These are phyloP conservation scores for Lagenidium giganteum DNA, from an alignment of 352 stramenopile genomes.

Conservation along the genomic window DNA sequence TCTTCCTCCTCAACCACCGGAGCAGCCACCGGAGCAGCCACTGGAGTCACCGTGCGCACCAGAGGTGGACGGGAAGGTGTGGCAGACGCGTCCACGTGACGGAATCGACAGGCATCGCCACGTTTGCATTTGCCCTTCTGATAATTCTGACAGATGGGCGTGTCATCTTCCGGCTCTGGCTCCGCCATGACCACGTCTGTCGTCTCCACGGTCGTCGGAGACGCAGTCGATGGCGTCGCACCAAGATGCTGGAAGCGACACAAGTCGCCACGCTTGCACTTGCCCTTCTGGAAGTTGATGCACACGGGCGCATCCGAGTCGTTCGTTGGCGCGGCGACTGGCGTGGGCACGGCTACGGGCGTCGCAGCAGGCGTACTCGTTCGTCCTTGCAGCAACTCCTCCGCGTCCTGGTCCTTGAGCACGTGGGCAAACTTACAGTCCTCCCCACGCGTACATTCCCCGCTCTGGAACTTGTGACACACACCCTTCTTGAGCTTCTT, in stretches of 20 bases:
- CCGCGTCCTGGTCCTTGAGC: constrained; percentile 11
- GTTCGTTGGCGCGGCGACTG: background rate
- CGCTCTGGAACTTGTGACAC: constrained; percentile 34
- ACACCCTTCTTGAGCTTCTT: constrained; percentile 45
- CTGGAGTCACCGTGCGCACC: background rate
- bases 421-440: constrained; percentile 42
- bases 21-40: background rate
- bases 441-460: constrained; percentile 28
- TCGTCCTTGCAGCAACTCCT: constrained; percentile 1
- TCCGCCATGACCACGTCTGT: background rate
- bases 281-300: constrained; percentile 30
- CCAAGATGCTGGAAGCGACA: constrained; percentile 29
- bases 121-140: constrained; percentile 41
- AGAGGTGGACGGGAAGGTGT: background rate
- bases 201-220: background rate
- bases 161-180: constrained; percentile 8
- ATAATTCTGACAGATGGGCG: constrained; percentile 27
- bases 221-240: background rate
- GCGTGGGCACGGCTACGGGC: background rate
- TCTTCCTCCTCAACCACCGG: background rate
- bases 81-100: constrained; percentile 5
- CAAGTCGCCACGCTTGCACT: constrained; percentile 23
- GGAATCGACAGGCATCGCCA: constrained; percentile 24
- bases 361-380: background rate
- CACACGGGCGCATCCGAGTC: constrained; percentile 18